These are phyloP conservation scores for Rutstroemia sydowiana DNA, from an alignment of 2,329 filamentous ascomycete genomes.

Conservation along the genomic window DNA sequence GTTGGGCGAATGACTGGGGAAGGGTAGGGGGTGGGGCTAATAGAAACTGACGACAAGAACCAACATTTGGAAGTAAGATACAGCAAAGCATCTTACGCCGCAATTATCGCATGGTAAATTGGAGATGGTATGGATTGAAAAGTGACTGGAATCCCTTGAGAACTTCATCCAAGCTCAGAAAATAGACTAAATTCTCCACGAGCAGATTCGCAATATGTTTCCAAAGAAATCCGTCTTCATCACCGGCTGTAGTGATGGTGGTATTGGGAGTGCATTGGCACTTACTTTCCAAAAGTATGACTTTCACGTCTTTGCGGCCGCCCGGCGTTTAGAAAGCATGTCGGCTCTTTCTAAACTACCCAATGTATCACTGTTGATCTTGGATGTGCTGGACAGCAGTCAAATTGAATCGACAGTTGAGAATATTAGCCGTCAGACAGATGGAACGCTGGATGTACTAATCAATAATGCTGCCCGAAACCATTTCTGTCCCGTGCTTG, in stretches of 20 bases:
- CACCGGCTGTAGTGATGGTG: not conserved
- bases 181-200: too few relatives aligned
- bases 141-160: too few relatives aligned
- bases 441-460: slow-evolving; percentile 20
- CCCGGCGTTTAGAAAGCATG: not conserved
- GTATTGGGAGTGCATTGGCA: not conserved
- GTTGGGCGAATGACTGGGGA: too few relatives aligned
- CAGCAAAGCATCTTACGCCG: too few relatives aligned
- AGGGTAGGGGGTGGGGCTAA: too few relatives aligned
- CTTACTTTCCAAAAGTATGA: not conserved
- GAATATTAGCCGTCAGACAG: not conserved
- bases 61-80: too few relatives aligned
- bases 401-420: not conserved
- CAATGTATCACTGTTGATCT: not conserved
- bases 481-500: slow-evolving; percentile 22
- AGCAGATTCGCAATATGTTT: too few relatives aligned
- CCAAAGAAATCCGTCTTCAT: too few relatives aligned
- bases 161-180: too few relatives aligned
- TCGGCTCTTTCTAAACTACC: not conserved
- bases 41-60: too few relatives aligned
- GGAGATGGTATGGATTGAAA: too few relatives aligned
- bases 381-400: not conserved
- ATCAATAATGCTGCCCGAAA: slow-evolving; percentile 38
- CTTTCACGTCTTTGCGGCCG: not conserved
- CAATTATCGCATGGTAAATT: too few relatives aligned